Evolutionary conservation across 2,329 filamentous ascomycete species (phyloP).

Genomic region (Beauveria asiatica): DNA sequence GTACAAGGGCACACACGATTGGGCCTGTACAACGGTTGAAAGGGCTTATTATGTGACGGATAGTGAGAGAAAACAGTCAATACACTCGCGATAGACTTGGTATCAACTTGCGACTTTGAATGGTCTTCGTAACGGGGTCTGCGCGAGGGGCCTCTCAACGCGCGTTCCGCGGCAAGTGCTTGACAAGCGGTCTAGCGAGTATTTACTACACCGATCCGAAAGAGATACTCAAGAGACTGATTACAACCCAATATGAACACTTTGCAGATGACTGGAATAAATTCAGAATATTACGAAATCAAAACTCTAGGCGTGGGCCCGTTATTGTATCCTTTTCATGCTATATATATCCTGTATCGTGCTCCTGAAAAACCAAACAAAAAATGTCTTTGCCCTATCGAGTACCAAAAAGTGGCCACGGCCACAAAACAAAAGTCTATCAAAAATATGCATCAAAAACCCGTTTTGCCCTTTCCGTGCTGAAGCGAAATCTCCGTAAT

Average conservation of each 20-base stretch:
- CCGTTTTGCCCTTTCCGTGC: not conserved
- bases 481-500: not conserved
- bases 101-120: no score
- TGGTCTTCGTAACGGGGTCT: no score
- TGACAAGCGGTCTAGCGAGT: no score
- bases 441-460: not conserved
- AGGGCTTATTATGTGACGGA: not conserved
- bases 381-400: not conserved
- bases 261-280: not conserved
- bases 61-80: not conserved
- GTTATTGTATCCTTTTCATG: constrained; percentile 8
- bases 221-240: not conserved
- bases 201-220: not conserved
- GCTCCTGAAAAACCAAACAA: constrained; percentile 1
- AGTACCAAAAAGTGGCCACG: not conserved
- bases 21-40: not conserved
- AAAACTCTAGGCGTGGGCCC: constrained; percentile 9
- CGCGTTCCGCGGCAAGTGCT: no score
- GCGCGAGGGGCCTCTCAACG: no score
- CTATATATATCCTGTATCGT: constrained; percentile 7
- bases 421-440: constrained; percentile 1
- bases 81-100: no score
- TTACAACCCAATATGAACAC: not conserved
- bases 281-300: not conserved
- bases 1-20: not conserved